Base-by-base conservation (phyloP, 805 yeast genomes). In the Torulaspora gathmanii region DNA sequence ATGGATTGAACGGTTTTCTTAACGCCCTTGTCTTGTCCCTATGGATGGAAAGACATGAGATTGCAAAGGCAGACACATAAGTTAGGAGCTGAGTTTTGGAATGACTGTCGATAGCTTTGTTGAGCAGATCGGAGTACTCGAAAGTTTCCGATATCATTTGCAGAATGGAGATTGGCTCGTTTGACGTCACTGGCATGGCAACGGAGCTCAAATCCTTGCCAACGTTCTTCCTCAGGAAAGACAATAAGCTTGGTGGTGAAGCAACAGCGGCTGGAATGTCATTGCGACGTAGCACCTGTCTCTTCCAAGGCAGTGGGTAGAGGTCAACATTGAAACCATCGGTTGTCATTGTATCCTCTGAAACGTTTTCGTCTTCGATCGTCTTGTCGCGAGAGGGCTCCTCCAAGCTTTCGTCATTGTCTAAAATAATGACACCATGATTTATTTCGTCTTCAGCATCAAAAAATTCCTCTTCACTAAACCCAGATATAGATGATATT, bases 1-100 rank as follows among this genome's bases (percentile, higher is more conserved):
- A 71, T 8, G 99, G 98, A 61, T 89, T 93, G 68, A 93, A 93
- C 1, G 99, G 98, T 60, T 93, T 93, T 52, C 99, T 75, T 31
- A 77, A 63, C 42, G 83, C 80, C 55, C 99, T 75, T 38, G 80
- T 82, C 56, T 86, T 89, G 28, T 78, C 77, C 47, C 97, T 71
- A 55, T 79, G 74, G 9, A 84, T 72, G 0, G 96, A 80, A 7
- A 90, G 63, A 46, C 76, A 77, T 20, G 90, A 80, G 3, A 86
- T 75, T 0, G 96, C 95, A 73, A 90, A 93, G 1, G 87, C 76
- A 0, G 96, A 59, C 1, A 66, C 90, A 38, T 88, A 72, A 36
- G 82, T 70, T 51, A 87, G 63, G 42, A 83, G 69, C 58, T 82
- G 85, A 0, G 82, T 78, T 0, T 77, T 71, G 10, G 68, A 68